Base-by-base conservation (phyloP, 208 protist genomes). In the Leishmania mexicana region DNA sequence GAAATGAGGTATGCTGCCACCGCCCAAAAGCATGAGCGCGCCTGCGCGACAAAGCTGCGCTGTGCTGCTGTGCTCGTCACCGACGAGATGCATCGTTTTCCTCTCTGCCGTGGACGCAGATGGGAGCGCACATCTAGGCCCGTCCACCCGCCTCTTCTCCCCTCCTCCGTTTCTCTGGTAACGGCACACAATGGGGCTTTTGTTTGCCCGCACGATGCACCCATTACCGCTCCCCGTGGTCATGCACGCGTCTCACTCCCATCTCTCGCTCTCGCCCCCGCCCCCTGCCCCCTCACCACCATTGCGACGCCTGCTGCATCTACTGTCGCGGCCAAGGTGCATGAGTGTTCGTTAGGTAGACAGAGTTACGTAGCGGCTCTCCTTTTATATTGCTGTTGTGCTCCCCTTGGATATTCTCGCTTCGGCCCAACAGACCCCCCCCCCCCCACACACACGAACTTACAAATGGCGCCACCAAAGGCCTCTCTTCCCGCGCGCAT, bases 381-480 rank as follows among this genome's bases (percentile, higher is more conserved):
- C 38, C 19, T 28, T 70, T 70, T n/a, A 17, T 65, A 35, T 65
- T 35, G 28, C 60, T 38, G 0, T 65, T 1, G 8, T 35, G 6
- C 1, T 15, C 60, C 28, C 60, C 60, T 35, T 15, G 60, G 4
- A 40, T 45, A 40, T 35, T 70, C 38, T 35, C 65, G 35, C 65
- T 28, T 64, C 28, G 11, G 6, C 58, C 58, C 58, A 3, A 54
- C n/a, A 49, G 19, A 28, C 51, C 3, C 31, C 45, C 35, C 24
- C 15, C 35, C n/a, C n/a, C 47, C 40, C 45, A 13, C 35, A 19
- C 17, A 38, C 45, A 15, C 31, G 15, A 58, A 17, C 42, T 8
- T 6, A 31, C 40, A 57, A 40, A 96, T 96, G 93, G 93, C 93
- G 83, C 93, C 93, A 68, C 93, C 93, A 49, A 94, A 94, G 87